Base-by-base conservation (phyloP, 1,284 basidiomycete genomes). In the Ustilago lituana region DNA sequence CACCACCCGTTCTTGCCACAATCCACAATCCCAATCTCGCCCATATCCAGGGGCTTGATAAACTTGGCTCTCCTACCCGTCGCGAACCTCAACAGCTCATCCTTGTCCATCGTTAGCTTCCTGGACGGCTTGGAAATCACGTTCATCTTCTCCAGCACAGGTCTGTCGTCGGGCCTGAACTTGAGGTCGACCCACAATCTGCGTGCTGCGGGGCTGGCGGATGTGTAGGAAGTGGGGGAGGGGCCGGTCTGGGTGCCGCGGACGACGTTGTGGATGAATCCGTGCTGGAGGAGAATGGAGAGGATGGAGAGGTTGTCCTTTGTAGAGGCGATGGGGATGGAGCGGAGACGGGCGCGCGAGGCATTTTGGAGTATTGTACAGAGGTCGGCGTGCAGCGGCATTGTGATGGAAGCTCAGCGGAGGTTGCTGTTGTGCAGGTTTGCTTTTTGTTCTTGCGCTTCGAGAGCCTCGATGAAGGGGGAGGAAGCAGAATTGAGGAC, bases 141-240 rank as follows among this genome's bases (percentile, higher is more conserved):
- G 71, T 88, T 86, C 88, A 92, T 90, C 69, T 85, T 79, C 49
- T 84, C 86, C 57, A 95, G 85, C 17, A 94, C 91, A 1, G 92
- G 91, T 26, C 88, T 84, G 83, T 94, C 91, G 69, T 91, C 89
- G 2, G 66, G 48, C 47, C 91, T 87, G 83, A 93, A 94, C 83
- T 95, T 95, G 70, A 95, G 87, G 64, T 91, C 88, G 3, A 91
- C 91, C 92, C 93, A 94, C 82, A 95, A 90, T 31, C 79, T 43
- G 17, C 71, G 58, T 19, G 71, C 57, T 31, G 81, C 76, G 1
- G 71, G 66, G 9, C 78, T 83, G 6, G 85, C 89, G 2, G 75
- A 66, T 43, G 85, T 75, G 78, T 91, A 94, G 10, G 85, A 85
- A 0, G 78, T 70, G 0, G 92, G 91, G 9, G 86, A 86, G 0